Evolutionary conservation across 2,329 filamentous ascomycete genomes (phyloP).

Genomic region (Diaporthe capsici): DNA sequence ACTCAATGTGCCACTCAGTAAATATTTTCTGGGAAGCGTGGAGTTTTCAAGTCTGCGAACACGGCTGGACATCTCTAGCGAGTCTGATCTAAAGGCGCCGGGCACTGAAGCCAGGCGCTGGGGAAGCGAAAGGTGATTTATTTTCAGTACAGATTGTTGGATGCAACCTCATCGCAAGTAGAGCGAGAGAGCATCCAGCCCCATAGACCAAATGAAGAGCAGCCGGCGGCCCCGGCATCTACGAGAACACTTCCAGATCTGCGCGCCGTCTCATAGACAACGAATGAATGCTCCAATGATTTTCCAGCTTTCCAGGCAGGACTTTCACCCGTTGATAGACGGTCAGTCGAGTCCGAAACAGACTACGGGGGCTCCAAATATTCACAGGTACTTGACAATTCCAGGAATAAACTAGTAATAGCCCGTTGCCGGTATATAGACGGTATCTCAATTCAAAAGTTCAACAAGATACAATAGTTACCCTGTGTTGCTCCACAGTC

Average conservation of each 20-base stretch:
- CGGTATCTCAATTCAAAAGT: too few relatives aligned
- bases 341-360: not conserved
- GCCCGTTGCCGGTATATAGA: not conserved
- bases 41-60: conserved; percentile 14
- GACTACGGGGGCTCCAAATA: too few relatives aligned
- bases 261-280: too few relatives aligned
- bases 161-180: conserved; percentile 4
- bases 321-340: not conserved
- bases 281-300: not conserved
- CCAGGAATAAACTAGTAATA: not conserved
- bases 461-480: not conserved
- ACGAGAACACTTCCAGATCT: not conserved
- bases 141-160: conserved; percentile 17
- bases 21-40: conserved; percentile 44
- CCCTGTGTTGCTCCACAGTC: not conserved
- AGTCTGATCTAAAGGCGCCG: not conserved
- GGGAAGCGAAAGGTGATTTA: not conserved
- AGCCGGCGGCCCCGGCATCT: not conserved
- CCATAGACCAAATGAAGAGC: conserved; percentile 34
- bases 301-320: not conserved
- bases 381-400: not conserved
- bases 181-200: conserved; percentile 7
- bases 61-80: not conserved
- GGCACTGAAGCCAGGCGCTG: not conserved
- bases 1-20: conserved; percentile 83